phyloP scores from a whole-genome alignment of 257 asterid species.

The Eucommia ulmoides region DNA sequence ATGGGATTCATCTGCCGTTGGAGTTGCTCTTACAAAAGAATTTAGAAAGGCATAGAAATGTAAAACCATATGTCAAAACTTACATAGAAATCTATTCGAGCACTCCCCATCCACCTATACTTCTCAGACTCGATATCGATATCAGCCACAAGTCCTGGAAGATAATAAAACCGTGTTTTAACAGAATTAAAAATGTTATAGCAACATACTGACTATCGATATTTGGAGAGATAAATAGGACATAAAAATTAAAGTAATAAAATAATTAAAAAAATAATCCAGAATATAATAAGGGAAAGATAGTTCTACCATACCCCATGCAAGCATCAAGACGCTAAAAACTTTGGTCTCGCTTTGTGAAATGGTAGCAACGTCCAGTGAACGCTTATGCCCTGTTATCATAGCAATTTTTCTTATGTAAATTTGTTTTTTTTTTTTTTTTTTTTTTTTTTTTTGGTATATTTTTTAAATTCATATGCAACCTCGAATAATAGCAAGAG shows the following conservation, averaged over 20 bases:
- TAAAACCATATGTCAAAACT: constrained; percentile 17
- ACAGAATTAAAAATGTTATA: too few relatives aligned
- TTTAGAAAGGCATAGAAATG: constrained; percentile 1
- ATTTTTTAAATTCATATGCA: neutral
- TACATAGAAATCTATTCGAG: constrained; percentile 88
- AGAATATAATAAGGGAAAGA: neutral
- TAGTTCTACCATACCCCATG: constrained; percentile 57
- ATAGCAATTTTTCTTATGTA: too few relatives aligned
- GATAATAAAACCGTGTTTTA: neutral
- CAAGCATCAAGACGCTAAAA: constrained; percentile 84
- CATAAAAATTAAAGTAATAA: neutral
- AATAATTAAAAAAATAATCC: neutral
- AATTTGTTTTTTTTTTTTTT: too few relatives aligned
- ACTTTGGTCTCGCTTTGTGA: constrained; percentile 51
- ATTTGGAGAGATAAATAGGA: too few relatives aligned
- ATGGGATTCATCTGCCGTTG: too few relatives aligned
- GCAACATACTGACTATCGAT: too few relatives aligned
- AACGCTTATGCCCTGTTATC: constrained; percentile 69
- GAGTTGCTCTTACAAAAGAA: too few relatives aligned
- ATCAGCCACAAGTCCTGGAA: constrained; percentile 88
- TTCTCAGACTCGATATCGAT: constrained; percentile 96
- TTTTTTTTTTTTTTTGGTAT: too few relatives aligned
- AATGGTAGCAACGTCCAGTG: constrained; percentile 78
- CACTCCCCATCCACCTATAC: constrained; percentile 99
- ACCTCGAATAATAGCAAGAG: constrained; percentile 78